Evolutionary conservation across 2,329 filamentous ascomycete species (phyloP), one percentile per base, ranked within the genome.

Genomic region (Ceratocystis destructans): DNA sequence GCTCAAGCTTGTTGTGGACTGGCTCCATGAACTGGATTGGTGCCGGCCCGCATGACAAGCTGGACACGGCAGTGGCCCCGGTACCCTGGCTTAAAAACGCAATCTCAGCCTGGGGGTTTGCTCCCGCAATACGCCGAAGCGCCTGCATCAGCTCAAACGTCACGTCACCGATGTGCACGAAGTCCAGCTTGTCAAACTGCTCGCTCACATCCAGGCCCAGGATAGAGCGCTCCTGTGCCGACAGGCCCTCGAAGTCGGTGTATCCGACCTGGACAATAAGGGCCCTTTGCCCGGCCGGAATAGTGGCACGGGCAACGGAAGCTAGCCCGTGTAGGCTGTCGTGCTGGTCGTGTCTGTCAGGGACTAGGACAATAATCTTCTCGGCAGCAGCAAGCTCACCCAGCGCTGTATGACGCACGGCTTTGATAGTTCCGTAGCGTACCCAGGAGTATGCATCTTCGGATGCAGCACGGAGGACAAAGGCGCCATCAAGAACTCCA

Each of bases 51-150:
- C 63, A 64, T 7, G 41, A 37, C 20, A 64, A 22, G 17, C 37
- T 59, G 7, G 63, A 64, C 17, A 50, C 63, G 10, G 63, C 63
- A 1, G 50, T 64, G 33, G 63, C 63, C n/a, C 63, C 63, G 3
- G 50, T 57, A 20, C 63, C 48, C 22, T 64, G 63, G 37, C 31
- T 59, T 25, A 64, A 25, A 22, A 64, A 37, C 20, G 17, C 63
- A n/a, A 64, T 59, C 20, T 64, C 48, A 15, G 22, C 41, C 20
- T 59, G 28, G 25, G 33, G 63, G 17, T 41, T 44, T 12, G 33
- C 22, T 8, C 28, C 48, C 5, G 57, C 31, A 37, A 64, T 64
- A 25, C 41, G 31, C n/a, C 57, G 48, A 6, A 64, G 20, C 6
- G 50, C 33, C 33, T 55, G 33, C 22, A 44, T 57, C 4, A 64